Evolutionary conservation across 2,329 filamentous ascomycete genomes (phyloP).

Genomic region (Monosporascus ibericus): DNA sequence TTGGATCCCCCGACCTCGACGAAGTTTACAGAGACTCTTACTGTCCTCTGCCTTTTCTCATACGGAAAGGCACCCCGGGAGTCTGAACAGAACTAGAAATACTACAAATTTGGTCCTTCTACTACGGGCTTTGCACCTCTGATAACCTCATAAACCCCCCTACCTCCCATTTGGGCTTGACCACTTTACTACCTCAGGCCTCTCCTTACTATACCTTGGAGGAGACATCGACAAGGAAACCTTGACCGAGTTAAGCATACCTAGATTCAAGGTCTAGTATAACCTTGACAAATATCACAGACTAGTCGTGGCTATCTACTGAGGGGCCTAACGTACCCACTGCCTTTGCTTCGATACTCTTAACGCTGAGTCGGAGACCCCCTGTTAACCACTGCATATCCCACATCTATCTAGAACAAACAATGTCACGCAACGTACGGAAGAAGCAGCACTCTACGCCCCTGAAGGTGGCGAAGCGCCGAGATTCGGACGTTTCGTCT

Average conservation of each 20-base stretch:
- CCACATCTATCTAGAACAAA: slow-evolving; percentile 17
- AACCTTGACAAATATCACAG: slow-evolving; percentile 1
- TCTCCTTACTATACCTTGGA: no score
- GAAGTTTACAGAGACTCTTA: slow-evolving; percentile 57
- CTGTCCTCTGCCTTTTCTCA: slow-evolving; percentile 32
- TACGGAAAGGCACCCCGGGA: slow-evolving; percentile 16
- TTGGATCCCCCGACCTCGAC: slow-evolving; percentile 54
- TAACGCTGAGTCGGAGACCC: slow-evolving; percentile 12
- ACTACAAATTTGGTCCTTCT: slow-evolving; percentile 17
- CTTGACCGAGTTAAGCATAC: no score
- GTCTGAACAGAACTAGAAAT: slow-evolving; percentile 27
- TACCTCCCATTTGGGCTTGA: neutral
- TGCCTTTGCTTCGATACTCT: slow-evolving; percentile 25
- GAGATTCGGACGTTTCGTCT: slow-evolving; percentile 46
- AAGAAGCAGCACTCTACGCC: slow-evolving; percentile 39
- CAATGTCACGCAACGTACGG: slow-evolving; percentile 49
- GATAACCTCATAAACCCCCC: slow-evolving; percentile 2
- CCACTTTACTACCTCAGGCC: no score
- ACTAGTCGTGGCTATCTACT: neutral
- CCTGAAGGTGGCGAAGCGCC: slow-evolving; percentile 40
- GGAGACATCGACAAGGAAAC: no score
- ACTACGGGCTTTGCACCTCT: slow-evolving; percentile 11
- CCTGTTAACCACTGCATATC: slow-evolving; percentile 19
- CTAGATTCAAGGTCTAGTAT: neutral
- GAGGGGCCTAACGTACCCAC: no score